phyloP scores from a whole-genome alignment of 1,284 basidiomycete species.

The Pseudozyma tsukubaensis region DNA sequence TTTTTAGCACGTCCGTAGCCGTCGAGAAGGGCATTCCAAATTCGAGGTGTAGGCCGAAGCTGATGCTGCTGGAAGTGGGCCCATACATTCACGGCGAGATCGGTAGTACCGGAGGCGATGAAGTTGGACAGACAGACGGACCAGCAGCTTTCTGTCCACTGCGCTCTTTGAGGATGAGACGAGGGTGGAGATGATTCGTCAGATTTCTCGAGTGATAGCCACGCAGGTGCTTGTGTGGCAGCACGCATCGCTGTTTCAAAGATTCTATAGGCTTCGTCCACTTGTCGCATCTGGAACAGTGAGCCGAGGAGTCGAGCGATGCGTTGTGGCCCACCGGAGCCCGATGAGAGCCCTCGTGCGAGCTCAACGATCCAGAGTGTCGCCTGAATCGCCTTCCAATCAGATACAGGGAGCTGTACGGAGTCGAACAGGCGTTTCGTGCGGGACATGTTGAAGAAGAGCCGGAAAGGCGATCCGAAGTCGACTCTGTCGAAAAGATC shows the following conservation, averaged over 20 bases:
- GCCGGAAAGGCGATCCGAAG: conserved; percentile 51
- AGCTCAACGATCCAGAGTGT: conserved; percentile 42
- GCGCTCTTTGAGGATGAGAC: conserved; percentile 4
- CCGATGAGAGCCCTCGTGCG: conserved; percentile 50
- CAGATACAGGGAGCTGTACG: background rate
- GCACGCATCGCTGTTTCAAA: conserved; percentile 49
- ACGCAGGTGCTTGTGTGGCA: conserved; percentile 14
- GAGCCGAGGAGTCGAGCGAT: conserved; percentile 55
- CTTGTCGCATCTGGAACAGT: conserved; percentile 40
- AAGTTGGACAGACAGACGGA: conserved; percentile 50
- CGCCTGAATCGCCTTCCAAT: conserved; percentile 10
- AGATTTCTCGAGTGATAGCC: conserved; percentile 12
- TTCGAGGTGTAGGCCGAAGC: conserved; percentile 26
- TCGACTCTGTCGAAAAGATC: conserved; percentile 49
- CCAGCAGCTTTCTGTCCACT: conserved; percentile 60
- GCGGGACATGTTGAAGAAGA: conserved; percentile 46
- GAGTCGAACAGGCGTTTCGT: conserved; percentile 26
- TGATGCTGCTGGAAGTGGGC: conserved; percentile 19
- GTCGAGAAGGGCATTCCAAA: conserved; percentile 59
- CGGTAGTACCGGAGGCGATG: conserved; percentile 38
- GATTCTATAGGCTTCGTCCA: conserved; percentile 26
- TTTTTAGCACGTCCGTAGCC: conserved; percentile 54
- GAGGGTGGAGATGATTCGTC: background rate
- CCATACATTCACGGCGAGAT: conserved; percentile 57
- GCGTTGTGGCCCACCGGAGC: conserved; percentile 49